Evolutionary conservation across 345 rosid species (phyloP).

Genomic region (Citrus mangshanensis): DNA sequence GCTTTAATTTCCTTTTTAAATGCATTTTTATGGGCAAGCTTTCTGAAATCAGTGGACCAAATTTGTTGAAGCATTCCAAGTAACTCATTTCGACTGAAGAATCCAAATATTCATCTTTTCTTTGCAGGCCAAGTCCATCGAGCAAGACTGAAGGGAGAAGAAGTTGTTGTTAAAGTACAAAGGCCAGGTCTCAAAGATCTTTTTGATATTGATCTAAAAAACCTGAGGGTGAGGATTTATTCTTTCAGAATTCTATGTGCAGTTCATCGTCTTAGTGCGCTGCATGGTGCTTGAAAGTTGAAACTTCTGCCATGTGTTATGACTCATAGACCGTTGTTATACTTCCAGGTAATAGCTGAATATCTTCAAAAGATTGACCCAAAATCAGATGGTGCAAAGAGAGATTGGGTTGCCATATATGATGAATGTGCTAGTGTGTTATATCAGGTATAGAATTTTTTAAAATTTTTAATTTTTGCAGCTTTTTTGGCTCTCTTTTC

Average conservation of each 20-base stretch:
- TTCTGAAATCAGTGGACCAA: constrained; percentile 4
- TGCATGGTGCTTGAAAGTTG: neutral
- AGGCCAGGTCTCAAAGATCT: constrained; percentile 98
- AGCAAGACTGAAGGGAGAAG: constrained; percentile 85
- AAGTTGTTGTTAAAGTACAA: constrained; percentile 90
- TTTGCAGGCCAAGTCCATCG: constrained; percentile 95
- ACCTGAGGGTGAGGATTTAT: constrained; percentile 70
- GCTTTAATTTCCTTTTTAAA: constrained; percentile 9
- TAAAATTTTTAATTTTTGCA: neutral
- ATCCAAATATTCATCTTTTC: neutral
- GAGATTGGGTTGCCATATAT: constrained; percentile 99
- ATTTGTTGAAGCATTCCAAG: neutral
- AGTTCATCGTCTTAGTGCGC: neutral
- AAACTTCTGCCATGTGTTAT: neutral
- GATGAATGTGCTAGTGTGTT: constrained; percentile 96
- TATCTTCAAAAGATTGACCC: constrained; percentile 98
- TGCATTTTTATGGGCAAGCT: constrained; percentile 10
- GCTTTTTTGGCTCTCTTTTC: neutral
- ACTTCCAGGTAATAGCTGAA: constrained; percentile 82
- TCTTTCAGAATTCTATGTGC: neutral
- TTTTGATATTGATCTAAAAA: constrained; percentile 93
- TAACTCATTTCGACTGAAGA: neutral
- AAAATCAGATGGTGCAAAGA: constrained; percentile 98
- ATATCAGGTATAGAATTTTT: constrained; percentile 55
- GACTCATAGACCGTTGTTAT: neutral